Conservation (phyloP, 768 basidiomycete species). For the Xerocomellus dryophilus region DNA sequence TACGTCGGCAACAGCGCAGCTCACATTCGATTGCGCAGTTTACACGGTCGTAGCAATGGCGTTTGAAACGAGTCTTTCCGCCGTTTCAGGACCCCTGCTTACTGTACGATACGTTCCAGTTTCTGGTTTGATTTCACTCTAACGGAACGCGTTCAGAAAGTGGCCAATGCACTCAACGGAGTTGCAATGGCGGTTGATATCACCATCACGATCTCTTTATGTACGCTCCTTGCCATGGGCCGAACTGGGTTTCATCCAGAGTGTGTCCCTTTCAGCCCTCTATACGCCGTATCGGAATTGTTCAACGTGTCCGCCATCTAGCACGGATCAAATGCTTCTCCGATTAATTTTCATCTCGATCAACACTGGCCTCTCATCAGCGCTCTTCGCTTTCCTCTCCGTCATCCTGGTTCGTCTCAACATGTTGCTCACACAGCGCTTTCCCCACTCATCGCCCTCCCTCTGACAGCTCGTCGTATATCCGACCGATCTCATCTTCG, state of each 20-base stretch:
- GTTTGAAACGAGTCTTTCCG: conserved; percentile 13
- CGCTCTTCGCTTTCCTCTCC: conserved; percentile 15
- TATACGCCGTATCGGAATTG: neutral
- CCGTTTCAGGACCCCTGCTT: conserved; percentile 18
- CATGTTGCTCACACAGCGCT: conserved; percentile 10
- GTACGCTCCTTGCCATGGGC: conserved; percentile 21
- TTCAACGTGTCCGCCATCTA: conserved; percentile 5
- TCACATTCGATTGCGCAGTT: conserved; percentile 11
- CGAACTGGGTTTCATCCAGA: conserved; percentile 8
- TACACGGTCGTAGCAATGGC: conserved; percentile 16
- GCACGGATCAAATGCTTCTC: conserved; percentile 25
- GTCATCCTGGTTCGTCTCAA: neutral
- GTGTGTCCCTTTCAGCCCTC: neutral
- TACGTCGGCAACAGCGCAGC: neutral
- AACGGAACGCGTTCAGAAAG: conserved; percentile 10
- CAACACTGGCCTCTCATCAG: conserved; percentile 1
- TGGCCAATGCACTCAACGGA: conserved; percentile 12
- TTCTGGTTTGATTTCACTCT: neutral
- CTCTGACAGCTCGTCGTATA: conserved; percentile 20
- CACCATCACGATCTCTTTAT: conserved; percentile 20
- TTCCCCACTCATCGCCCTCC: neutral
- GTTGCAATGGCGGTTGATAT: conserved; percentile 17
- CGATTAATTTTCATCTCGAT: conserved; percentile 26
- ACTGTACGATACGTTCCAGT: conserved; percentile 8
- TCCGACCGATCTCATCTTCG: conserved; percentile 23